Evolutionary conservation across 768 basidiomycete species (phyloP).

Genomic region (Calocera cornea): DNA sequence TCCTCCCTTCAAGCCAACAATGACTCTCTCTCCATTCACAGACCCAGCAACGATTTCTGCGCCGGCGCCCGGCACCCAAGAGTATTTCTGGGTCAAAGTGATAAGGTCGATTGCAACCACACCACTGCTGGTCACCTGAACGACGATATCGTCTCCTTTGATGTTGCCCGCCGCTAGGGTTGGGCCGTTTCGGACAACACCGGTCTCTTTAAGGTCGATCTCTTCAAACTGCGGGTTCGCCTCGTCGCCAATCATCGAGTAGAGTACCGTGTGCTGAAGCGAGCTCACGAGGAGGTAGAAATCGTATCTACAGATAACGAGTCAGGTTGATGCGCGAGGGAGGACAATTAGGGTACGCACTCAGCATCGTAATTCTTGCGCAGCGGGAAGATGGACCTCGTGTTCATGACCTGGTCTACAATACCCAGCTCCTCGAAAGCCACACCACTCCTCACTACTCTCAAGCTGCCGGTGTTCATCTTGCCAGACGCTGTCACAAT

Average conservation of each 20-base stretch:
- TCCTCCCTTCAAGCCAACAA: constrained; percentile 16
- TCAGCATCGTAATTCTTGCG: constrained; percentile 33
- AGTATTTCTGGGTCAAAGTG: constrained; percentile 21
- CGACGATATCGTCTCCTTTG: constrained; percentile 39
- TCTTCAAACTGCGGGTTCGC: constrained; percentile 23
- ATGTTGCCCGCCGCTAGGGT: constrained; percentile 59
- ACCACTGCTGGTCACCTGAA: constrained; percentile 57
- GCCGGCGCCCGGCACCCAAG: constrained; percentile 3
- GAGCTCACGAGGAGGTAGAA: constrained; percentile 27
- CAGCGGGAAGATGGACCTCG: constrained; percentile 53
- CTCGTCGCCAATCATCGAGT: constrained; percentile 28
- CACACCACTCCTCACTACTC: constrained; percentile 67
- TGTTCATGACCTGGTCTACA: constrained; percentile 41
- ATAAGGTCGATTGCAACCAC: constrained; percentile 40
- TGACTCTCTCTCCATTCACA: constrained; percentile 6
- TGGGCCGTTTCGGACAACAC: constrained; percentile 36
- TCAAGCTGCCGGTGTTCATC: constrained; percentile 58
- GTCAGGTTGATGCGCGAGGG: background rate
- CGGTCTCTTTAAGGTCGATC: constrained; percentile 26
- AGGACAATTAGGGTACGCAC: constrained; percentile 10
- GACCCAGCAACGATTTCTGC: constrained; percentile 14
- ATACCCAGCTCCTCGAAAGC: constrained; percentile 54
- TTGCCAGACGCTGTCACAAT: constrained; percentile 80
- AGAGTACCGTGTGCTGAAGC: constrained; percentile 20
- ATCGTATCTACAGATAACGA: constrained; percentile 3